Evolutionary conservation across 345 rosid genomes (phyloP).

Genomic region (Euclidium syriacum): DNA sequence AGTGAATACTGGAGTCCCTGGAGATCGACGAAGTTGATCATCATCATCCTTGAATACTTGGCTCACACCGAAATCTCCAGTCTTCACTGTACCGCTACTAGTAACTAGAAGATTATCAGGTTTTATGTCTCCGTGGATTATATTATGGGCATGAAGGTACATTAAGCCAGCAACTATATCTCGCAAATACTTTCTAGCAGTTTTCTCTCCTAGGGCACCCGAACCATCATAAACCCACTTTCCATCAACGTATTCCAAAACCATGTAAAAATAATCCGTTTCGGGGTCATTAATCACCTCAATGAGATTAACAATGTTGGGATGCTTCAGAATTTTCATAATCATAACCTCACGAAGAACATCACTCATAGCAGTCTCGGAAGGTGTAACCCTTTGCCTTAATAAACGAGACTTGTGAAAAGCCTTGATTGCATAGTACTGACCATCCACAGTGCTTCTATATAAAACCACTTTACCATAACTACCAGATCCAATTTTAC

Average conservation of each 20-base stretch:
- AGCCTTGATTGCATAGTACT: constrained; percentile 91
- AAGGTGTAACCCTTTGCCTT: constrained; percentile 89
- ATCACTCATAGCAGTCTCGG: constrained; percentile 98
- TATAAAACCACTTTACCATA: constrained; percentile 99
- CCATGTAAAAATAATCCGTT: constrained; percentile 97
- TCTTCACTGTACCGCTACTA: constrained; percentile 69
- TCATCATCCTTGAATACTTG: constrained; percentile 95
- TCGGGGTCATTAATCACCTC: constrained; percentile 98
- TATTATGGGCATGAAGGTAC: constrained; percentile 91
- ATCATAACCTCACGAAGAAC: constrained; percentile 94
- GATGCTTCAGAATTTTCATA: constrained; percentile 93
- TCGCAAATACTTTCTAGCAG: constrained; percentile 84
- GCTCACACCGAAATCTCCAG: constrained; percentile 97
- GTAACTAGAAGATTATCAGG: constrained; percentile 95
- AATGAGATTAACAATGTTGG: constrained; percentile 90
- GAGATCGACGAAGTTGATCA: constrained; percentile 96
- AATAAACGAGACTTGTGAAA: constrained; percentile 88
- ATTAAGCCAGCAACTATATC: constrained; percentile 81
- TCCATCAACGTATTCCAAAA: constrained; percentile 92
- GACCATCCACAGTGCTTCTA: constrained; percentile 67
- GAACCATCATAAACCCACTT: constrained; percentile 69
- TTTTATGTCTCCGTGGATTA: constrained; percentile 95
- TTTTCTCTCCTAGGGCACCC: constrained; percentile 60
- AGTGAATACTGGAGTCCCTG: constrained; percentile 99
- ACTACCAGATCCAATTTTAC: constrained; percentile 94